Conservation (phyloP, 176 grass and related monocot genomes). For the Rhynchospora pubera region DNA sequence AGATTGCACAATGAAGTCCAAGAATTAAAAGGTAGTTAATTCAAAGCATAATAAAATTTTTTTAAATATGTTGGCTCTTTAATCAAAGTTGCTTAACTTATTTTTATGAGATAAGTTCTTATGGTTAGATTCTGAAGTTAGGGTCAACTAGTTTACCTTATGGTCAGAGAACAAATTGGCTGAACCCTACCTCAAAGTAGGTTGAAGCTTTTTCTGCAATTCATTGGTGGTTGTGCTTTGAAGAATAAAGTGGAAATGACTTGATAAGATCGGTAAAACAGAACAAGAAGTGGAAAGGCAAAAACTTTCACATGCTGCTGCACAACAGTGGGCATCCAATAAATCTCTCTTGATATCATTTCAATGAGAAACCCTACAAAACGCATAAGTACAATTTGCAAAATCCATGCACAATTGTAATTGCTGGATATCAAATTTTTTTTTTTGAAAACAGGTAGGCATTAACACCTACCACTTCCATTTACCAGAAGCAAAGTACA, state of each 20-base stretch:
- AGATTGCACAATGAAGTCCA: slow-evolving; percentile 80
- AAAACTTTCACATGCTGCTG: not conserved
- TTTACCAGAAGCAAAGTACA: too few species aligned
- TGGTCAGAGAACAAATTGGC: not conserved
- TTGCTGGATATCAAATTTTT: not conserved
- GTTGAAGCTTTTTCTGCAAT: not conserved
- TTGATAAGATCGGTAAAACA: not conserved
- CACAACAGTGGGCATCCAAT: not conserved
- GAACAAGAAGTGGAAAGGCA: not conserved
- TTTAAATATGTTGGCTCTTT: not conserved
- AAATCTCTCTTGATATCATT: not conserved
- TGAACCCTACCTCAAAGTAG: not conserved
- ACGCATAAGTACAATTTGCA: not conserved
- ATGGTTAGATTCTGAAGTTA: not conserved
- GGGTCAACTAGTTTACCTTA: not conserved
- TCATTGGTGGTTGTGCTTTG: not conserved
- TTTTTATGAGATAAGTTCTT: not conserved
- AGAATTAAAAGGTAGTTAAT: slow-evolving; percentile 79
- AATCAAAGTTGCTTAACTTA: not conserved
- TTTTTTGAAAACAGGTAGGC: not conserved
- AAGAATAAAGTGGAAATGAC: not conserved
- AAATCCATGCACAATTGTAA: not conserved
- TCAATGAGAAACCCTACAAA: not conserved
- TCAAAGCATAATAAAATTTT: not conserved
- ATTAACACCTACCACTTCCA: too few species aligned